phyloP scores from a whole-genome alignment of 2,329 filamentous ascomycete species.

The Scedosporium dehoogii region DNA sequence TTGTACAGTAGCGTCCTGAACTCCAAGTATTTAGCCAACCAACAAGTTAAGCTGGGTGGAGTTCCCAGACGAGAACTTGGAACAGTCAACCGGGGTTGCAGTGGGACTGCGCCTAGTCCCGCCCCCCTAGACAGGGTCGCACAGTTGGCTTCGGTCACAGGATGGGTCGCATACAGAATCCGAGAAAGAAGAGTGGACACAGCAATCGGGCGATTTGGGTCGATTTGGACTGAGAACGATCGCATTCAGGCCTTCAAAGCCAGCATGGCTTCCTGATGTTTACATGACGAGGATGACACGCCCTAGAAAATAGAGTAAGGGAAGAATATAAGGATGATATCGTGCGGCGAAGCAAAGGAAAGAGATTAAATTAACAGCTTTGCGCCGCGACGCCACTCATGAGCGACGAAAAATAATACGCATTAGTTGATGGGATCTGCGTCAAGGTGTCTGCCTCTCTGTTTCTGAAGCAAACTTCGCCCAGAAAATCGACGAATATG shows the following conservation, averaged over 20 bases:
- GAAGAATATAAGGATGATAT: no score
- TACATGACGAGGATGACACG: no score
- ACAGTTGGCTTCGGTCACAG: constrained; percentile 6
- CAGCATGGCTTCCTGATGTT: no score
- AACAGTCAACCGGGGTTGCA: not conserved
- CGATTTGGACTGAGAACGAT: not conserved
- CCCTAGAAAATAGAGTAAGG: no score
- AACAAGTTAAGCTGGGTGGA: not conserved
- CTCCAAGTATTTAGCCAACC: not conserved
- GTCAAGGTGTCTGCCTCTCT: no score
- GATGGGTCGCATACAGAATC: not conserved
- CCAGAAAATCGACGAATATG: no score
- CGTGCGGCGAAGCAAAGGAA: no score
- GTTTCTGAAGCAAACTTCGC: no score
- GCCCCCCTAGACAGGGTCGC: constrained; percentile 2
- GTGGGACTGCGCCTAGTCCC: constrained; percentile 4
- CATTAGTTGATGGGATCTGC: no score
- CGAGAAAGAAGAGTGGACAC: not conserved
- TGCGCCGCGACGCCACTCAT: no score
- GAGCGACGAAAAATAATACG: no score
- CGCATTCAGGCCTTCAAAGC: not conserved
- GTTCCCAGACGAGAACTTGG: not conserved
- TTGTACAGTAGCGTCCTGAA: not conserved
- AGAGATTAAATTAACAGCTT: no score
- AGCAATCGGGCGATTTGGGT: not conserved